phyloP scores from a whole-genome alignment of 306 rosid genomes.

The Castanopsis chinensis region DNA sequence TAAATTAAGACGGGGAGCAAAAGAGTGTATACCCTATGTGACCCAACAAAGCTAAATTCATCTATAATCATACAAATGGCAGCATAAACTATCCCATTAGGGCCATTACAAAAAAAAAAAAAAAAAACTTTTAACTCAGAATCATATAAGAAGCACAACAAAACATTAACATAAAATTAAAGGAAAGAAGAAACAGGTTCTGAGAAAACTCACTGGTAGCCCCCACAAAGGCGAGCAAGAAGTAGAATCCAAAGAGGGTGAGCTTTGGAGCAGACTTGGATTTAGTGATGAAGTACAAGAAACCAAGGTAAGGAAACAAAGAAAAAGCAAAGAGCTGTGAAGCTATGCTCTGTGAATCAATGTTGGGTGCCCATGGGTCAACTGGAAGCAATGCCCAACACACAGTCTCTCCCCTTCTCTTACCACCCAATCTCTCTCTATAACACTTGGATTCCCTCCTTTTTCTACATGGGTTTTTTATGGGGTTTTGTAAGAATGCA shows the following conservation, averaged over 20 bases:
- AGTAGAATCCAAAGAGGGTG: conserved; percentile 93
- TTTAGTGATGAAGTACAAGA: conserved; percentile 86
- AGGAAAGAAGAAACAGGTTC: not conserved
- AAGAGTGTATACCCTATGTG: not conserved
- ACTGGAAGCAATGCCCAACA: conserved; percentile 56
- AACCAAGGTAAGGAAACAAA: conserved; percentile 77
- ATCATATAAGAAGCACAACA: not conserved
- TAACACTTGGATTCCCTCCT: conserved; percentile 6
- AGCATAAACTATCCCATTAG: not conserved
- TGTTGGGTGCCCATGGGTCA: conserved; percentile 90
- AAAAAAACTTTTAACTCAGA: not conserved
- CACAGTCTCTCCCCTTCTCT: conserved; percentile 33
- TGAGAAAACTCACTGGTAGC: conserved; percentile 75
- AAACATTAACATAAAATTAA: not conserved
- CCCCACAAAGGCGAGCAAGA: conserved; percentile 80
- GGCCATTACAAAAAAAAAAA: no score
- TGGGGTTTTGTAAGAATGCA: conserved; percentile 4
- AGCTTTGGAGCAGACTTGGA: conserved; percentile 86
- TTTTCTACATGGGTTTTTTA: conserved; percentile 11
- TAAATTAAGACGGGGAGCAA: not conserved
- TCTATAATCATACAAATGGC: not conserved
- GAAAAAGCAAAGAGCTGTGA: conserved; percentile 84
- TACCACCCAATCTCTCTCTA: conserved; percentile 6
- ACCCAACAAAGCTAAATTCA: not conserved
- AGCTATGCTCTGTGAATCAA: conserved; percentile 86